Base-by-base conservation (phyloP, 495 filamentous ascomycete species). In the Neurospora hispaniola region DNA sequence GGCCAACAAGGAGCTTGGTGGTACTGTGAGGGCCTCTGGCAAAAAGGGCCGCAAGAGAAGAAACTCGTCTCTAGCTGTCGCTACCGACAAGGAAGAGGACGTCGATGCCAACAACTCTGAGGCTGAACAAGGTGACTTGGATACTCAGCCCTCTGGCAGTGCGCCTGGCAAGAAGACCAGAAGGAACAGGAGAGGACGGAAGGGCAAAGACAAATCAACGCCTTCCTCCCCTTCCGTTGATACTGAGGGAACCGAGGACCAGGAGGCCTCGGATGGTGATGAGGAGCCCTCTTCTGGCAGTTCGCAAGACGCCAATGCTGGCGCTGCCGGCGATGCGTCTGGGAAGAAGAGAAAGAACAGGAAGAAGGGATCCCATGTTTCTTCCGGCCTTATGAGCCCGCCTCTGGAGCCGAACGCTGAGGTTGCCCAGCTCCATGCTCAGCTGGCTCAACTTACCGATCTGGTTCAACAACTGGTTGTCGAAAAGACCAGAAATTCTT, bases 111-210 rank as follows among this genome's bases (percentile, higher is more conserved):
- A 6, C 31, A 38, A 42, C 10, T 27, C n/a, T 2, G 75, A 73
- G 41, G 68, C 71, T n/a, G 71, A 62, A 72, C 41, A n/a, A 44
- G 71, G 71, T 59, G 71, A 43, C 44, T 8, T 18, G 35, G 43
- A 46, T 41, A 39, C 75, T 2, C 27, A 62, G 2, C 41, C 71
- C 4, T 59, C 59, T 3, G 20, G 20, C 12, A 66, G 54, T 9
- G 54, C 27, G 12, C 27, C 54, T 4, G 7, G 69, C 14, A 77
- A 78, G 72, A 77, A 80, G 62, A 71, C 73, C 73, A 83, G 80
- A 75, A 82, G 78, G 69, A 75, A 71, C 54, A 81, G 77, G 71
- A 83, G 79, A 73, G 75, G 75, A 69, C 77, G 76, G 69, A 80
- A 81, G 74, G 73, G 70, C 41, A 78, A 79, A 42, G 70, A 70